Evolutionary conservation across 768 basidiomycete genomes (phyloP), one percentile per base, ranked within the genome.

Genomic region (Pholiota molesta): DNA sequence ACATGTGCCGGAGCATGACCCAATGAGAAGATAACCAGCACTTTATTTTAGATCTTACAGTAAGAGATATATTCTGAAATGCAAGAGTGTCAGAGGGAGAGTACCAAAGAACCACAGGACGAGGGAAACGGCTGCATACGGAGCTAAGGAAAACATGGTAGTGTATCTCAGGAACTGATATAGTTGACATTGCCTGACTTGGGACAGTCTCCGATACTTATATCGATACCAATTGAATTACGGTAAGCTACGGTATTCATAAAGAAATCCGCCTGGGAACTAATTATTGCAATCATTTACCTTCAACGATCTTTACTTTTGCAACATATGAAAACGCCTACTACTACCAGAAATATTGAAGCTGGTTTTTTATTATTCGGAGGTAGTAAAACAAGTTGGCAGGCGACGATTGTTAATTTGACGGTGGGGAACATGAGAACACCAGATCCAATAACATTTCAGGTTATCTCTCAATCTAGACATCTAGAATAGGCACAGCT

Each of bases 161-260:
- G 40, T 31, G 42, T 31, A 45, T 26, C 31, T 31, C 56, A 31
- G 56, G 29, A 45, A 57, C 56, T 57, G 56, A 57, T 57, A 57
- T 45, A 57, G 44, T 29, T 44, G 19, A n/a, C 39, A 40, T 55
- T 31, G 44, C 42, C 42, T 57, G 42, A 57, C 44, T 57, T 45
- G 23, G 56, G 56, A 57, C 47, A 11, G 7, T 26, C n/a, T 26
- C 56, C 42, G 55, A 28, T 42, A n/a, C n/a, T n/a, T n/a, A 23
- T 40, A 49, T 17, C 56, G 57, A 52, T 19, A 37, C 49, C 42
- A 31, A 57, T 57, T 57, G 40, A 57, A 47, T 57, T 33, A 42
- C 56, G 56, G 56, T 29, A n/a, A 47, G 42, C 19, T 45, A 57
- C 56, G 56, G 56, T 45, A 57, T 44, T 57, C 44, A 57, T 57